Evolutionary conservation across 208 protist species (phyloP).

Genomic region (Phytomonas sp.): DNA sequence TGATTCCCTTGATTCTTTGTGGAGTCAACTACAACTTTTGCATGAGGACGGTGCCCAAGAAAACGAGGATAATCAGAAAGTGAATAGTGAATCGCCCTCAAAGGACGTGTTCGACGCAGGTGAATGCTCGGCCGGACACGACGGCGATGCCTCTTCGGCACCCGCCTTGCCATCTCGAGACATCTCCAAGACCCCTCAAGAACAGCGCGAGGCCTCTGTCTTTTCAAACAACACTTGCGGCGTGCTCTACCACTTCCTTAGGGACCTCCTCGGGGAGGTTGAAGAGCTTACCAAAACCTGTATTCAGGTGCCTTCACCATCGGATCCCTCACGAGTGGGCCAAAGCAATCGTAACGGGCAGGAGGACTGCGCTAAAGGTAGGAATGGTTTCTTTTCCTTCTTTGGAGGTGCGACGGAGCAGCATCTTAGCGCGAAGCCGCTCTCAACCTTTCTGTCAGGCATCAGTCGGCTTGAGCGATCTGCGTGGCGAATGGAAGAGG

Average conservation of each 20-base stretch:
- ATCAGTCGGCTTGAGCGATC: constrained; percentile 20
- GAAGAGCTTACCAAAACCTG: constrained; percentile 35
- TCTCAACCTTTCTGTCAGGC: constrained; percentile 41
- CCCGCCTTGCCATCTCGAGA: not conserved
- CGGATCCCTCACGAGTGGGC: constrained; percentile 7
- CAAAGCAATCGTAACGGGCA: not conserved
- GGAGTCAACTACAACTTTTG: constrained; percentile 27
- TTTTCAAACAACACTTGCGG: constrained; percentile 20
- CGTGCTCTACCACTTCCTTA: constrained; percentile 22
- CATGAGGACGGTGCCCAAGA: not conserved
- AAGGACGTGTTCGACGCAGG: not conserved
- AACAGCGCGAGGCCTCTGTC: constrained; percentile 14
- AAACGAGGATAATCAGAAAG: not conserved
- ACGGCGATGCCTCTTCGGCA: not conserved
- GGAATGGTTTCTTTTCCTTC: constrained; percentile 54
- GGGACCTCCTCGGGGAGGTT: constrained; percentile 26
- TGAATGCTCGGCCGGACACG: not conserved
- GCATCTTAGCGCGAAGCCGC: constrained; percentile 51
- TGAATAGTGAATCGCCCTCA: not conserved
- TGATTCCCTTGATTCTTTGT: constrained; percentile 24
- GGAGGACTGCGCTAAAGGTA: constrained; percentile 5
- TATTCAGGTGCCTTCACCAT: constrained; percentile 34
- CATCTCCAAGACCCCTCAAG: not conserved
- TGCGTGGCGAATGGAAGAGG: constrained; percentile 30
- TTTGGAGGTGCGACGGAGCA: constrained; percentile 54